Base-by-base conservation (phyloP, 352 stramenopile genomes). In the Globisporangium rhizosaccharum region DNA sequence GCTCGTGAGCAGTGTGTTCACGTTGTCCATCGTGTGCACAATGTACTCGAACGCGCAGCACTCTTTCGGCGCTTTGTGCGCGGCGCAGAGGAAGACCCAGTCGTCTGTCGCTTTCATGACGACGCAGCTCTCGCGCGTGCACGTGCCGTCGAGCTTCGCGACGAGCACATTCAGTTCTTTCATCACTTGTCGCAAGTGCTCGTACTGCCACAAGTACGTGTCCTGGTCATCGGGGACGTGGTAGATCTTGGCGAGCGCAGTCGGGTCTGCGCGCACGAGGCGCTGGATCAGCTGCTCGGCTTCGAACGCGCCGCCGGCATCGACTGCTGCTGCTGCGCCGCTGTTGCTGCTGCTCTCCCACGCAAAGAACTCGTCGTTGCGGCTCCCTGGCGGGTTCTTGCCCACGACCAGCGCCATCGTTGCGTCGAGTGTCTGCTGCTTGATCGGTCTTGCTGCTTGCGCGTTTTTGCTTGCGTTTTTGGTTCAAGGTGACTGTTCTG, bases 31-130 rank as follows among this genome's bases (percentile, higher is more conserved):
- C 12, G 83, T 92, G 73, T 92, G 83, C 26, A 90, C 60, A 33
- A 90, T 90, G 72, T 92, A 92, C 66, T 92, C 83, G 63, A 92
- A 92, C 46, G 83, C 83, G 55, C 83, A 92, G 65, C 83, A 92
- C 62, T 92, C 83, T 49, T 85, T 85, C 8, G 83, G 83, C 30
- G 77, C 65, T 62, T 92, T 92, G 63, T 92, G 83, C 23, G 83
- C 83, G n/a, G 83, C 83, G 56, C 83, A 92, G 10, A 92, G 65
- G 57, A 92, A 92, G 25, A 92, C 83, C 83, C 83, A 92, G 64
- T 92, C 83, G 70, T 92, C 83, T 47, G 83, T 92, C 47, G 83
- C 83, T 57, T 92, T 92, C 83, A 92, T 92, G 28, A 90, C 77
- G 17, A 71, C 64, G 51, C 83, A 92, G 37, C 65, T 76, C 65